phyloP scores from a whole-genome alignment of 257 asterid species.

The Hygrophila difformis region DNA sequence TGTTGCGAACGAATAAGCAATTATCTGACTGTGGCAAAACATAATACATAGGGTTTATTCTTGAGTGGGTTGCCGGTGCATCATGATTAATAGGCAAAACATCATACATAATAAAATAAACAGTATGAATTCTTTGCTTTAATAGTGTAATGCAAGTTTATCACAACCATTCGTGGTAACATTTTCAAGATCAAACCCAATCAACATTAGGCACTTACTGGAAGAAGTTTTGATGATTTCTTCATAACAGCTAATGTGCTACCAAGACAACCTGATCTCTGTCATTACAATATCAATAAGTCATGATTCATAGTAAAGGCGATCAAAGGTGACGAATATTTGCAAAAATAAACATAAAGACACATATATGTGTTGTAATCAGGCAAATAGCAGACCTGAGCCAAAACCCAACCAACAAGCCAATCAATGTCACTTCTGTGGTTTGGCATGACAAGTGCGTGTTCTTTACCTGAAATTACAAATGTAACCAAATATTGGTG shows the following conservation, averaged over 20 bases:
- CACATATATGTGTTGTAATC: conserved; percentile 6
- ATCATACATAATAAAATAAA: no score
- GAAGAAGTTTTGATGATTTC: conserved; percentile 89
- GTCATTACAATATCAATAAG: conserved; percentile 23
- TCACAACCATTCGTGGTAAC: no score
- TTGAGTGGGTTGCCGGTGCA: no score
- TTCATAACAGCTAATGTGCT: conserved; percentile 94
- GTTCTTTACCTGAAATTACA: conserved; percentile 74
- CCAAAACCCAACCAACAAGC: conserved; percentile 98
- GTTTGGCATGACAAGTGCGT: conserved; percentile 72
- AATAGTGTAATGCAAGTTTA: no score
- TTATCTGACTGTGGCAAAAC: no score
- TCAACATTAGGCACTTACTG: conserved; percentile 50
- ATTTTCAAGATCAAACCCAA: no score
- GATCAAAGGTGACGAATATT: conserved; percentile 3
- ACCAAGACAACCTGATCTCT: conserved; percentile 97
- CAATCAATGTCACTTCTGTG: conserved; percentile 97
- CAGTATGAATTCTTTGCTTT: no score
- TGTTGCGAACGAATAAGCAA: no score
- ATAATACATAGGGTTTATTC: no score
- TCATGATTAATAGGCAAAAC: no score
- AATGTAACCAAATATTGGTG: conserved; percentile 11
- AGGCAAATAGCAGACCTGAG: conserved; percentile 57
- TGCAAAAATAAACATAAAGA: conserved; percentile 7
- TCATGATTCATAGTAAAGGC: conserved; percentile 8